A percentile compares a stretch with the other conserved stretches of the same genome.
Evolutionary conservation across 2,329 filamentous ascomycete species (phyloP).

Genomic region (Neocatenulostroma microsporum): DNA sequence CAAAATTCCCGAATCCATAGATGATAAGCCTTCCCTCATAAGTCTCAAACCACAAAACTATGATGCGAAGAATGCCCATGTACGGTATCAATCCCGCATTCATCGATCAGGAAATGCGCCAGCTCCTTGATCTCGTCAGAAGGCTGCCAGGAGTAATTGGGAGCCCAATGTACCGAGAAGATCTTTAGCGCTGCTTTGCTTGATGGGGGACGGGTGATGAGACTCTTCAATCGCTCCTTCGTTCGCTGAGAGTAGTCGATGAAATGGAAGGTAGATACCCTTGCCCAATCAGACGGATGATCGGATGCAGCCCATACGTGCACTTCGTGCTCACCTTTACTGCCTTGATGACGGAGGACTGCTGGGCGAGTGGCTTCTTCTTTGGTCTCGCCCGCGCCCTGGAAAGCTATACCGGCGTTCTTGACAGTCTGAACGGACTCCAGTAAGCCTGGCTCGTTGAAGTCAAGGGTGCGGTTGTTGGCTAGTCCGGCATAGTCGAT

Average conservation of each 20-base stretch:
- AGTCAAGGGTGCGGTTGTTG: constrained; percentile 37
- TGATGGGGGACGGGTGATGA: constrained; percentile 8
- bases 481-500: constrained; percentile 32
- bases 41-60: constrained; percentile 34
- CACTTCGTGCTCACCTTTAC: constrained; percentile 13
- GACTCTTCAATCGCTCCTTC: constrained; percentile 18
- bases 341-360: constrained; percentile 17
- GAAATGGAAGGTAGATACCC: constrained; percentile 30
- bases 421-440: constrained; percentile 30
- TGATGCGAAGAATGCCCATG: constrained; percentile 38
- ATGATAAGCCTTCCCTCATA: constrained; percentile 32
- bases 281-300: constrained; percentile 30
- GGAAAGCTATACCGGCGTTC: constrained; percentile 21
- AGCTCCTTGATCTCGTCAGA: constrained; percentile 25
- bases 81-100: constrained; percentile 36
- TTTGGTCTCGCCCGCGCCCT: constrained; percentile 27
- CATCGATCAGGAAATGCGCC: constrained; percentile 35
- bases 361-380: constrained; percentile 28
- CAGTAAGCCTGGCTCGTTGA: constrained; percentile 26
- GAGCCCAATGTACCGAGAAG: constrained; percentile 36
- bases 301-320: constrained; percentile 33
- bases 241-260: constrained; percentile 29
- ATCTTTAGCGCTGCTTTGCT: constrained; percentile 25
- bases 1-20: constrained; percentile 37
- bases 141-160: constrained; percentile 34